These are phyloP conservation scores for Talaromyces atroroseus DNA, from an alignment of 2,329 filamentous ascomycete species.

Conservation along the genomic window DNA sequence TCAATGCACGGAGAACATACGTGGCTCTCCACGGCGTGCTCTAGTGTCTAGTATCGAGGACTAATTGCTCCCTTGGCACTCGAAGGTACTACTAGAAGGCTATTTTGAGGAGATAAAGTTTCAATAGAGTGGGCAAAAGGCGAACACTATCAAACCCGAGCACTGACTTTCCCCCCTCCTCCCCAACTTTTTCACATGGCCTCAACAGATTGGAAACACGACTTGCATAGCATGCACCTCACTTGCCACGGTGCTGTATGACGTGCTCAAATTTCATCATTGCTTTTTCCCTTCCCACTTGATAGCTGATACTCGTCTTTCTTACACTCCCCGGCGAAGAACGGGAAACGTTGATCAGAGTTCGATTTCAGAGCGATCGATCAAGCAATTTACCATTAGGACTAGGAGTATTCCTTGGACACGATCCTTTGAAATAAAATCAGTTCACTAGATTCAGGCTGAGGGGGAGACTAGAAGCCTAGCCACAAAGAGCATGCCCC, in stretches of 20 bases:
- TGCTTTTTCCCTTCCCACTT: background rate
- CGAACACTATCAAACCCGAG: background rate
- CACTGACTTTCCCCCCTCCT: background rate
- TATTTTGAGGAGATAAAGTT: background rate
- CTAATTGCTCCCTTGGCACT: no score
- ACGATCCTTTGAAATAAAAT: no score
- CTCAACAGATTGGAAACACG: background rate
- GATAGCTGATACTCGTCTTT: background rate
- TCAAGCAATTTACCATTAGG: no score
- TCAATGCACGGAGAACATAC: background rate
- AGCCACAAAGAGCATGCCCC: background rate
- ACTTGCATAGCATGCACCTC: background rate
- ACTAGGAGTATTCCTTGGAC: no score
- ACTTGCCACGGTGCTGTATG: constrained; percentile 2
- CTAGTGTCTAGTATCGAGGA: no score
- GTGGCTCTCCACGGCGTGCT: no score
- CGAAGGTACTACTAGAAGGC: background rate
- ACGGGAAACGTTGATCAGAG: background rate
- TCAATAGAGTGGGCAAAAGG: background rate
- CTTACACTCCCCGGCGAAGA: background rate
- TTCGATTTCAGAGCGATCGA: background rate
- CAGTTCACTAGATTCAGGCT: no score
- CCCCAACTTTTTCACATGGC: background rate
- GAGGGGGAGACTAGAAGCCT: no score
- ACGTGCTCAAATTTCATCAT: constrained; percentile 7